Evolutionary conservation across 371 early-diverging fungal species (phyloP), one percentile per base, ranked within the genome.

Genomic region (Mucor piriformis): DNA sequence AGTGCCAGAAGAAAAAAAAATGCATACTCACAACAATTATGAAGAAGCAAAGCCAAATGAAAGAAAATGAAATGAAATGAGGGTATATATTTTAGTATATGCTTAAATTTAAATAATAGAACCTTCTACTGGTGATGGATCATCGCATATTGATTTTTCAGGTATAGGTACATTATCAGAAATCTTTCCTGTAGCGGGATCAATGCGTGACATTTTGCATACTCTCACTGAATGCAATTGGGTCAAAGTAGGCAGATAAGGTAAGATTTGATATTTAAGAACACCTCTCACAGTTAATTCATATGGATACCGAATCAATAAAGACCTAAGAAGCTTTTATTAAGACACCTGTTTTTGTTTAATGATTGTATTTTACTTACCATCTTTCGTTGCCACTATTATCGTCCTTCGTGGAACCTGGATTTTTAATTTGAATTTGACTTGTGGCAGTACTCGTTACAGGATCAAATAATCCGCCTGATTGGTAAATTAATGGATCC

Each of bases 211-310:
- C 37, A 77, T 69, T 51, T 73, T 66, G 24, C 80, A 82, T 3
- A 82, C 73, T 18, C 76, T 64, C 12, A 71, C 72, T 1, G 78
- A 66, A 49, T 81, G 68, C 3, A 56, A 24, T 38, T 65, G 66
- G 12, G 56, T 29, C 8, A 29, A 29, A 2, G 25, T 38, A 38
- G 61, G 63, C 1, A 64, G 50, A 20, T 66, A 59, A 10, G 80
- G 73, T 24, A 76, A 54, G n/a, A 76, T 47, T 18, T 74, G 78
- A 55, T 88, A 88, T 55, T 84, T 82, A 25, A 88, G 70, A 2
- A 85, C 78, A n/a, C 88, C 88, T 47, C 88, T 79, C 0, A 88
- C 73, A 0, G 86, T 88, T 50, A 88, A 63, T 53, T 86, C 85
- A 68, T 84, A 88, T 20, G 84, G 85, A 42, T 83, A 76, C 23